Percentiles rank a stretch among this genome's conserved stretches.
Evolutionary conservation across 1,284 basidiomycete species (phyloP).

Genomic region (Cutaneotrichosporon mucoides): DNA sequence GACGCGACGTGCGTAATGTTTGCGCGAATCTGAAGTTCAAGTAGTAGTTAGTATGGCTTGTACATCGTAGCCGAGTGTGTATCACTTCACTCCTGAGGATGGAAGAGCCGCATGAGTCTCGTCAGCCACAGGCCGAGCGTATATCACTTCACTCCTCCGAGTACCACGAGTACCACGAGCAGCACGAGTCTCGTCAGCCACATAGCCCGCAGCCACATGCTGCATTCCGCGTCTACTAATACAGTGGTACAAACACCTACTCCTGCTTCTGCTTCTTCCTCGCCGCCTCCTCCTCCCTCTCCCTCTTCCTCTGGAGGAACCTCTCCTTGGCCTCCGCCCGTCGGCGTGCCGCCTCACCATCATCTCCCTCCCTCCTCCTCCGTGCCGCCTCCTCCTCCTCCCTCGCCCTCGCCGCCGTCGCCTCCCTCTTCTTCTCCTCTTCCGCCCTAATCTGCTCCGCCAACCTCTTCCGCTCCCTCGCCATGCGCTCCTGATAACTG

Average conservation of each 20-base stretch:
- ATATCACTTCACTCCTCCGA: no score
- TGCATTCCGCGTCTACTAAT: no score
- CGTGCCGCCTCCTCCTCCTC: slow-evolving; percentile 49
- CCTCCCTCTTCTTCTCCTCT: slow-evolving; percentile 53
- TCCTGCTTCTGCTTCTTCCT: slow-evolving; percentile 21
- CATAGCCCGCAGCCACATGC: no score
- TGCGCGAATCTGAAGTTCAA: neutral
- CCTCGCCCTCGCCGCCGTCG: slow-evolving; percentile 56
- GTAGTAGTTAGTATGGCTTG: neutral
- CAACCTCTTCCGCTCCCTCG: slow-evolving; percentile 68
- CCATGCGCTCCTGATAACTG: slow-evolving; percentile 70
- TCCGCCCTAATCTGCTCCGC: slow-evolving; percentile 70
- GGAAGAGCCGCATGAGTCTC: no score
- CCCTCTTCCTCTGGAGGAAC: slow-evolving; percentile 73
- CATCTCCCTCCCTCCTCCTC: slow-evolving; percentile 50
- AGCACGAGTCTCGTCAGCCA: no score
- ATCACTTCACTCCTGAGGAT: neutral
- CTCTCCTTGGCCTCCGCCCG: slow-evolving; percentile 69
- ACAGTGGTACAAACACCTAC: neutral
- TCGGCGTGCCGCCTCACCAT: slow-evolving; percentile 60
- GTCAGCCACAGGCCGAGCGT: no score
- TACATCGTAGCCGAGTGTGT: no score
- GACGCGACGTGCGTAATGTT: no score
- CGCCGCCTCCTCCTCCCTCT: slow-evolving; percentile 57
- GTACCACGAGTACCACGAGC: no score